These are phyloP conservation scores for Psilocybe azurescens DNA, from an alignment of 768 basidiomycete species.

Conservation along the genomic window DNA sequence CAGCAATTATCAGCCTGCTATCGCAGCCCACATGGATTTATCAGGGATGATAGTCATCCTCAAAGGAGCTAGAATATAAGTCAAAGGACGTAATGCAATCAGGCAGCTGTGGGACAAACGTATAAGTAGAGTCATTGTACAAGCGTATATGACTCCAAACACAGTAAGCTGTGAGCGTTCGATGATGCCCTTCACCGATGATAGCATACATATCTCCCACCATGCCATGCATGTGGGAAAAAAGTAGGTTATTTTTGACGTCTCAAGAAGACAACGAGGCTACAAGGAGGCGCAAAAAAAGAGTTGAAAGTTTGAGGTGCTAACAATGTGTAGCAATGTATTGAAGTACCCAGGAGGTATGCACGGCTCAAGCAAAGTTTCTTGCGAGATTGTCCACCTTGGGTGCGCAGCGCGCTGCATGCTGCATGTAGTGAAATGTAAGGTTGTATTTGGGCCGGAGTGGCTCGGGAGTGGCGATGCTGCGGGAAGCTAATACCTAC, in stretches of 20 bases:
- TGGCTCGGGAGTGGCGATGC: too few species aligned
- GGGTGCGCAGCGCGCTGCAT: too few species aligned
- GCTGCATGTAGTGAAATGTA: too few species aligned
- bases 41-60: neutral
- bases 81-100: neutral
- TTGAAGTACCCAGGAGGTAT: too few species aligned
- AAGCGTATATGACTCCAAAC: neutral
- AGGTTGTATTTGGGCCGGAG: too few species aligned
- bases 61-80: neutral
- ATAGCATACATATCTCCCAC: neutral
- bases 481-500: too few species aligned
- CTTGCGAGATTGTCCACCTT: too few species aligned
- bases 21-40: conserved; percentile 6
- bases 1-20: conserved; percentile 10
- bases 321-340: neutral
- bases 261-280: neutral
- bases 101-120: neutral
- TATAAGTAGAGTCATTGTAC: neutral
- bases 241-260: neutral
- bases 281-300: neutral
- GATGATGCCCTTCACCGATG: neutral
- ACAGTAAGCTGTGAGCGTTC: neutral
- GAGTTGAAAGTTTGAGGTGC: neutral
- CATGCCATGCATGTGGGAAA: conserved; percentile 5
- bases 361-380: too few species aligned